Evolutionary conservation across 176 grass and related monocot genomes (phyloP), one percentile per base, ranked within the genome.

Genomic region (Elymus sibiricus): DNA sequence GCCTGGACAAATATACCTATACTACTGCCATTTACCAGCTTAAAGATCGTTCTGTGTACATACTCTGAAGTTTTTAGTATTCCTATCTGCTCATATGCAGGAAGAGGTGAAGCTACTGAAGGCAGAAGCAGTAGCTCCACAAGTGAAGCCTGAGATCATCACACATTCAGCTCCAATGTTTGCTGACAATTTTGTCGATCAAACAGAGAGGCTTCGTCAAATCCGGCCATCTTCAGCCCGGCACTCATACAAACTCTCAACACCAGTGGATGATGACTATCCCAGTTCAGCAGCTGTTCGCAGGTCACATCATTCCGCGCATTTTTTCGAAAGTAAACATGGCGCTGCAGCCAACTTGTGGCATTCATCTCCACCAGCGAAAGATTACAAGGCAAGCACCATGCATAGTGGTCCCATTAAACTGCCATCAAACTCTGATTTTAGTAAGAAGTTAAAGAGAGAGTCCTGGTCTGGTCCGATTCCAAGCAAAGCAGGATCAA

Each of bases 391-490:
- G 35, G 87, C 44, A 4, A 80, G 39, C 76, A 84, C 72, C 14
- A 87, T 78, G 79, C 82, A 86, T 60, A 83, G 87, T 79, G 81
- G 81, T 19, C 83, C 90, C 35, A 82, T 90, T 27, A 90, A 77
- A 64, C 81, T 87, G 79, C 87, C 85, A 64, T 89, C 85, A 64
- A 80, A 58, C 29, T 83, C 55, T 59, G 87, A 90, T 63, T 38
- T 75, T 37, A 88, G 87, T 44, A 88, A 89, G 72, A 94, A 90
- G 59, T 44, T 85, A n/a, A 88, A 91, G 59, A 85, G 87, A 68
- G 89, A 89, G 68, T 88, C 86, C 32, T 95, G 90, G 81, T 98
- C 93, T 43, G 93, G 95, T 81, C 95, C 93, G 32, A 91, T 95
- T 38, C 55, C 91, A 76, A 86, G 56, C 79, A 90, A 88, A 83